phyloP scores from a whole-genome alignment of 2,329 filamentous ascomycete genomes.

The Scedosporium boydii region DNA sequence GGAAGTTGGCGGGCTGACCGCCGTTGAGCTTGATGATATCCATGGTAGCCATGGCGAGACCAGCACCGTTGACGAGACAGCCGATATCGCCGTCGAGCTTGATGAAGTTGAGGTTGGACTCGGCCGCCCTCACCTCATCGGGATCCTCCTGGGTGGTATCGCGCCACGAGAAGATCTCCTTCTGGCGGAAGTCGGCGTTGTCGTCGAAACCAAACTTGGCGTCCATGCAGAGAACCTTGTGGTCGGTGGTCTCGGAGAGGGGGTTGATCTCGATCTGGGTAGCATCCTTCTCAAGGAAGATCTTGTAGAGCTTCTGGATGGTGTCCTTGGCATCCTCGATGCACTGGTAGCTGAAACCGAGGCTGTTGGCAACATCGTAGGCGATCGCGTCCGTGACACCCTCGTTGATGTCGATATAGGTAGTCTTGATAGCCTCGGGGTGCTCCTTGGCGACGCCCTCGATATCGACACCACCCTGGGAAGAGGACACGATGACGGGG shows the following conservation, averaged over 20 bases:
- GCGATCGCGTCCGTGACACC: slow-evolving; percentile 96
- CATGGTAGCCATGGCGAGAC: slow-evolving; percentile 99
- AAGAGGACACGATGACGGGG: slow-evolving; percentile 94
- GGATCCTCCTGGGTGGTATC: slow-evolving; percentile 93
- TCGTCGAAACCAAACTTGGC: slow-evolving; percentile 98
- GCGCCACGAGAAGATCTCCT: slow-evolving; percentile 90
- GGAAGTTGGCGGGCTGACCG: slow-evolving; percentile 92
- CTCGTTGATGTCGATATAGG: slow-evolving; percentile 83
- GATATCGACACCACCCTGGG: slow-evolving; percentile 98
- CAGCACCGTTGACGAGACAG: slow-evolving; percentile 97
- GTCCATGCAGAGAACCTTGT: slow-evolving; percentile 98
- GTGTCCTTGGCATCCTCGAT: slow-evolving; percentile 90
- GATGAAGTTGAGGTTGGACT: slow-evolving; percentile 98
- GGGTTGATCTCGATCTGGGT: slow-evolving; percentile 99
- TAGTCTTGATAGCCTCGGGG: slow-evolving; percentile 91
- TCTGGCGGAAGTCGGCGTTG: slow-evolving; percentile 96
- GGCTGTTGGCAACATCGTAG: slow-evolving; percentile 75
- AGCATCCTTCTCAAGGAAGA: slow-evolving; percentile 96
- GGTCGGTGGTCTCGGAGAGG: slow-evolving; percentile 93
- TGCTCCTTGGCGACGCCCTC: slow-evolving; percentile 97
- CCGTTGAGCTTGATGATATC: slow-evolving; percentile 99
- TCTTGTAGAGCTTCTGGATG: slow-evolving; percentile 97
- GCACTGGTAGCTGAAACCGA: slow-evolving; percentile 97
- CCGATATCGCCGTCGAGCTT: slow-evolving; percentile 99
- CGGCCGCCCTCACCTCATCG: slow-evolving; percentile 92